Conservation (phyloP, 305 asterid genomes). For the Petunia hybrid region DNA sequence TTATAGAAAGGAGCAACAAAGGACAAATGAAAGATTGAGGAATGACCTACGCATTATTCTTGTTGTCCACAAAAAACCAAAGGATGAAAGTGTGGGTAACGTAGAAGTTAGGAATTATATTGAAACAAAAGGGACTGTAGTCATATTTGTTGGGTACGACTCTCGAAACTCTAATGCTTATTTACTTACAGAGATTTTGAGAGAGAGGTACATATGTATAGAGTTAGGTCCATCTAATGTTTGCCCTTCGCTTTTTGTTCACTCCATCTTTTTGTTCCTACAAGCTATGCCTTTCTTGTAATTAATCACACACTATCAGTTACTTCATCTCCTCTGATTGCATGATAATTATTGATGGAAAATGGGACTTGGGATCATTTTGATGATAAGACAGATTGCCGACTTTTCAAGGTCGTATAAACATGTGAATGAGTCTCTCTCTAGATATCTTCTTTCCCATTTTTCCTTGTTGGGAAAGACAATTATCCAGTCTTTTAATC, state of each 20-base stretch:
- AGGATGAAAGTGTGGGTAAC: neutral
- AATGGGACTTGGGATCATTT: neutral
- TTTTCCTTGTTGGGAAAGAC: neutral
- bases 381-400: neutral
- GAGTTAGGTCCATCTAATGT: slow-evolving; percentile 45
- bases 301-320: slow-evolving; percentile 22
- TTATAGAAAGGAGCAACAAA: slow-evolving; percentile 30
- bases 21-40: slow-evolving; percentile 28
- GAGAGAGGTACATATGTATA: neutral
- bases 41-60: slow-evolving; percentile 26
- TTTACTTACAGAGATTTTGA: neutral
- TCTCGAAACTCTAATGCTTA: neutral
- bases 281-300: slow-evolving; percentile 30
- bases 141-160: slow-evolving; percentile 42
- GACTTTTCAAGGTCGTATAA: neutral
- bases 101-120: slow-evolving; percentile 31
- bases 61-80: slow-evolving; percentile 20
- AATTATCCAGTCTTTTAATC: neutral
- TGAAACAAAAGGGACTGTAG: slow-evolving; percentile 27
- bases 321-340: slow-evolving; percentile 31
- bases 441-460: neutral
- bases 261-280: slow-evolving; percentile 22
- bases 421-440: neutral
- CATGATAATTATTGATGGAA: slow-evolving; percentile 24
- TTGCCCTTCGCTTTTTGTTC: slow-evolving; percentile 17